These are phyloP conservation scores for Suillus paluster DNA, from an alignment of 768 basidiomycete species.

Conservation along the genomic window DNA sequence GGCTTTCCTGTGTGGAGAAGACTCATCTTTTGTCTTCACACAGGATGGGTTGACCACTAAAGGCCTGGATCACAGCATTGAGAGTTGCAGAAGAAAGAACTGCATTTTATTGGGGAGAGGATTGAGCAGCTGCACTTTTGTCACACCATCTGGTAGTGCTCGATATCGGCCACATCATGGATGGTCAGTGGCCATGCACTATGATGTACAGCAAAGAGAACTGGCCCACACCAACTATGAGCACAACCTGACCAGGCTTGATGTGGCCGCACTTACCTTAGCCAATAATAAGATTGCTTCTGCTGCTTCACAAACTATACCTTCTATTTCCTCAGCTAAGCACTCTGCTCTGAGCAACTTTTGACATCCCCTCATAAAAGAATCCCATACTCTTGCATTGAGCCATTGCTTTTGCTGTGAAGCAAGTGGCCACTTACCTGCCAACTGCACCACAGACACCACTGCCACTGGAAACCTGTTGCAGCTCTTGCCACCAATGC, in stretches of 20 bases:
- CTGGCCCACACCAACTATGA: neutral
- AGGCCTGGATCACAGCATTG: neutral
- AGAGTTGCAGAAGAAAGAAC: neutral
- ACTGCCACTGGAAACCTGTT: neutral
- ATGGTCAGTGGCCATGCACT: neutral
- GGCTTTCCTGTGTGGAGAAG: too few relatives aligned
- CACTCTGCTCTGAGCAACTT: neutral
- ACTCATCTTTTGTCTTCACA: neutral
- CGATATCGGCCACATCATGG: neutral
- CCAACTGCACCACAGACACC: fast-evolving
- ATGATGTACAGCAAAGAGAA: neutral
- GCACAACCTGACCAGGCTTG: neutral
- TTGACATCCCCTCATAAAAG: neutral
- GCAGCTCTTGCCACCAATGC: neutral
- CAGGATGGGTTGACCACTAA: neutral
- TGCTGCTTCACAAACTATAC: too few relatives aligned
- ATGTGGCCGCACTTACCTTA: neutral
- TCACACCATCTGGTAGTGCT: neutral
- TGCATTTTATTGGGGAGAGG: neutral
- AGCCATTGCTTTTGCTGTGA: neutral
- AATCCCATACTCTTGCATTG: neutral
- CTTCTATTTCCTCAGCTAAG: too few relatives aligned
- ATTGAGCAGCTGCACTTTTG: neutral
- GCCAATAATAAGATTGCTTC: neutral
- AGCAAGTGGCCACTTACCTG: neutral